These are phyloP conservation scores for Penicillium sclerotigenum DNA, from an alignment of 2,329 filamentous ascomycete species.

Conservation along the genomic window DNA sequence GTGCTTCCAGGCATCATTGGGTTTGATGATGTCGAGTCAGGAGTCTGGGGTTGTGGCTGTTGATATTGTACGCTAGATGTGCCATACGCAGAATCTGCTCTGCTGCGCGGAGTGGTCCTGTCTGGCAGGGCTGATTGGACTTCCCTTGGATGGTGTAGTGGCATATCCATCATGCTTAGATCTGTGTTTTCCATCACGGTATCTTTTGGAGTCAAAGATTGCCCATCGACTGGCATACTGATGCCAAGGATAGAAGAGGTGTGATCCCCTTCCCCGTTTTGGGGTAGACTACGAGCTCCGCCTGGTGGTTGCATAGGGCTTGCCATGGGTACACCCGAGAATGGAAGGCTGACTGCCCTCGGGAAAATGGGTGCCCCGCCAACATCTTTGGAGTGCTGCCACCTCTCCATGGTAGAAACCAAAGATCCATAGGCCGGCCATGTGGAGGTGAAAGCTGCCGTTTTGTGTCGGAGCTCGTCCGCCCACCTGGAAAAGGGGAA, in stretches of 20 bases:
- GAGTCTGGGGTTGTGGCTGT: conserved; percentile 31
- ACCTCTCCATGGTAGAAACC: conserved; percentile 29
- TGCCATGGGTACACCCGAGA: conserved; percentile 1
- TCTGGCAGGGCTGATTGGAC: conserved; percentile 15
- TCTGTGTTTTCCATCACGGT: conserved; percentile 30
- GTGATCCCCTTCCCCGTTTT: conserved; percentile 21
- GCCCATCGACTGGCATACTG: conserved; percentile 32
- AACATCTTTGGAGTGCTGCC: conserved; percentile 23
- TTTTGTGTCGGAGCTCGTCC: conserved; percentile 32
- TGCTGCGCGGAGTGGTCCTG: conserved; percentile 17
- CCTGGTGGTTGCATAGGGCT: conserved; percentile 11
- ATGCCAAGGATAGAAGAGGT: conserved; percentile 32
- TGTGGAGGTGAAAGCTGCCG: conserved; percentile 22
- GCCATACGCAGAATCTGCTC: conserved; percentile 19
- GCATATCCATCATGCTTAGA: conserved; percentile 23
- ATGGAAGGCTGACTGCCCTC: not conserved
- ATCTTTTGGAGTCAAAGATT: conserved; percentile 35
- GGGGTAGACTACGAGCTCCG: conserved; percentile 9
- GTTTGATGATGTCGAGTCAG: conserved; percentile 35
- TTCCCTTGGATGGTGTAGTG: conserved; percentile 18
- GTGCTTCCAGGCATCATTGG: conserved; percentile 16
- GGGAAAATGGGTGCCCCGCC: conserved; percentile 11
- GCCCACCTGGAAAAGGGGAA: conserved; percentile 38
- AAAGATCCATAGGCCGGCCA: conserved; percentile 39
- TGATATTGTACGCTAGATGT: conserved; percentile 15